phyloP scores from a whole-genome alignment of 2,329 filamentous ascomycete genomes.

The Zymoseptoria passerinii region DNA sequence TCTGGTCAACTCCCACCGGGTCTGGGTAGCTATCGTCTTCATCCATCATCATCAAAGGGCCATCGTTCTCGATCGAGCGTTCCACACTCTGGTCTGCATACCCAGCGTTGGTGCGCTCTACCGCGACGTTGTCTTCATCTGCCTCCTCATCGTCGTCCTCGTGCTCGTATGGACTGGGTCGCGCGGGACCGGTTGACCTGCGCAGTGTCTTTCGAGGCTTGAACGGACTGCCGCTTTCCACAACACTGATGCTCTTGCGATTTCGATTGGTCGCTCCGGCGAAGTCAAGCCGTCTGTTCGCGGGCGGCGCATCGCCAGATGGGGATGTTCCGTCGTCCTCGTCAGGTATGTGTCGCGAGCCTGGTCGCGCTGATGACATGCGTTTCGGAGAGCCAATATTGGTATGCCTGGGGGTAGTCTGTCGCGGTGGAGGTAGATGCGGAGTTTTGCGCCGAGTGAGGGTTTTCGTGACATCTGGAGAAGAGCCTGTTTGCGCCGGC shows the following conservation, averaged over 20 bases:
- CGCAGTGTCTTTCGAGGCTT: slow-evolving; percentile 24
- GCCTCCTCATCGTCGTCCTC: slow-evolving; percentile 15
- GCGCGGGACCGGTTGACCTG: slow-evolving; percentile 18
- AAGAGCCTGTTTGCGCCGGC: slow-evolving; percentile 35
- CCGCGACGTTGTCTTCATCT: slow-evolving; percentile 9
- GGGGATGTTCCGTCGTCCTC: neutral
- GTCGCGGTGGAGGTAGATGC: slow-evolving; percentile 42
- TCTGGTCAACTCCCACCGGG: slow-evolving; percentile 7
- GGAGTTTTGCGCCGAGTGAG: slow-evolving; percentile 36
- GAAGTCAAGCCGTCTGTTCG: slow-evolving; percentile 29
- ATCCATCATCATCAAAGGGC: slow-evolving; percentile 10
- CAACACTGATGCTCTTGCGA: slow-evolving; percentile 20
- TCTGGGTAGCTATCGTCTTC: slow-evolving; percentile 5
- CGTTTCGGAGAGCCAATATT: slow-evolving; percentile 52
- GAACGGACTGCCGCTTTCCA: slow-evolving; percentile 26
- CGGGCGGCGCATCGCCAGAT: slow-evolving; percentile 7
- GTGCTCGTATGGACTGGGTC: slow-evolving; percentile 17
- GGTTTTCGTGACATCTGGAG: slow-evolving; percentile 40
- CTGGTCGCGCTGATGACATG: slow-evolving; percentile 50
- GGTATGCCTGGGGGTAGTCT: slow-evolving; percentile 58
- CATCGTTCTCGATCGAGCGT: slow-evolving; percentile 15
- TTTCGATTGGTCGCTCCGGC: slow-evolving; percentile 17
- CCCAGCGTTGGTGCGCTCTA: slow-evolving; percentile 11
- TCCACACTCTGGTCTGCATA: slow-evolving; percentile 14
- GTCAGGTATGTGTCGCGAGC: slow-evolving; percentile 15